Evolutionary conservation across 495 filamentous ascomycete genomes (phyloP).

Genomic region (Annulohypoxylon bovei): DNA sequence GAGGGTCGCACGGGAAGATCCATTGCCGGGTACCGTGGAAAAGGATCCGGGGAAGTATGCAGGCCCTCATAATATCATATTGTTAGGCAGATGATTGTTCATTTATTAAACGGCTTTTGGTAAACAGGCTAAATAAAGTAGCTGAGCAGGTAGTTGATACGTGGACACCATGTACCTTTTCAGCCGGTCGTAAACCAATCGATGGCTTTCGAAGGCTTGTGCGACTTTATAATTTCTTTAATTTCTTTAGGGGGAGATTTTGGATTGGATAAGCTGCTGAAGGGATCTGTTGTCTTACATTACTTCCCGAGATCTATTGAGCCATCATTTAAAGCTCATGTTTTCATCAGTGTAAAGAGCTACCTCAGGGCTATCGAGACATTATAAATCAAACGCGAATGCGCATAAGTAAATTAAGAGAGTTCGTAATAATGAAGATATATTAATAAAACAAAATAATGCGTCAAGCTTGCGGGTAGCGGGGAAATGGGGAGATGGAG

Average conservation of each 20-base stretch:
- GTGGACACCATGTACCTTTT: constrained; percentile 1
- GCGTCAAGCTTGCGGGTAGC: background rate
- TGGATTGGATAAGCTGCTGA: background rate
- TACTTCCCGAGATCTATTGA: constrained; percentile 12
- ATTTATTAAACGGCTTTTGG: constrained; percentile 17
- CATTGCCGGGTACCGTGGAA: background rate
- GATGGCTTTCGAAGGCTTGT: background rate
- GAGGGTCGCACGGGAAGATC: background rate
- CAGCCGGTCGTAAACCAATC: background rate
- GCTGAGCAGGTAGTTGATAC: background rate
- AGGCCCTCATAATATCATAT: constrained; percentile 10
- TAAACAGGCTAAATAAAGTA: constrained; percentile 36
- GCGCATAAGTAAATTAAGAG: background rate
- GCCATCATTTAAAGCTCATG: background rate
- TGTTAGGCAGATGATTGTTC: constrained; percentile 13
- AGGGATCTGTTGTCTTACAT: constrained; percentile 7
- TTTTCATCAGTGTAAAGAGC: background rate
- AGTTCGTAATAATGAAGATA: background rate
- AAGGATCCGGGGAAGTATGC: constrained; percentile 5
- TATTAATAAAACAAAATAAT: background rate
- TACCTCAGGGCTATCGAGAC: too few species aligned
- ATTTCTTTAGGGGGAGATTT: constrained; percentile 7
- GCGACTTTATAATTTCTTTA: constrained; percentile 13
- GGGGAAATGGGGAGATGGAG: background rate
- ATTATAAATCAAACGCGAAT: background rate